These are phyloP conservation scores for Sordariomycetes sp. DNA, from an alignment of 2,329 filamentous ascomycete species.

Conservation along the genomic window DNA sequence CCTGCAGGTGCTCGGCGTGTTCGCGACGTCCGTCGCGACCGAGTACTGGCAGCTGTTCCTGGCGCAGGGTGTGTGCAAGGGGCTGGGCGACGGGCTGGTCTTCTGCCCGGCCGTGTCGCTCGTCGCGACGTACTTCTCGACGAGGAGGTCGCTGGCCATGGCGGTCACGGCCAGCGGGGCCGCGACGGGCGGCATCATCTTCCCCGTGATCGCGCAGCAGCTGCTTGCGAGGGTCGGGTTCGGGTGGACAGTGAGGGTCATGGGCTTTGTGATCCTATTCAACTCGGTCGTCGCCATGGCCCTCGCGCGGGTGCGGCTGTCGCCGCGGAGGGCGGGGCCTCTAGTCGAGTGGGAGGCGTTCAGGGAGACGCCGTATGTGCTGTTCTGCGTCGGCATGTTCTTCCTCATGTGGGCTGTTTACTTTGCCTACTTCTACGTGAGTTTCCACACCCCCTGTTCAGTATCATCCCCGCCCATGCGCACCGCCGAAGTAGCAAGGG, in stretches of 20 bases:
- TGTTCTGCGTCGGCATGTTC: conserved; percentile 20
- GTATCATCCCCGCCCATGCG: not conserved
- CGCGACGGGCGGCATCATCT: conserved; percentile 47
- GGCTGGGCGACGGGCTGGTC: conserved; percentile 48
- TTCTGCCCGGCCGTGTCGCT: conserved; percentile 56
- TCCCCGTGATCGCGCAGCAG: conserved; percentile 24
- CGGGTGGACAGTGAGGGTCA: conserved; percentile 43
- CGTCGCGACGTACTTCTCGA: conserved; percentile 54
- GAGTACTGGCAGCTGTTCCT: conserved; percentile 46
- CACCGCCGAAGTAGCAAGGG: too few species aligned
- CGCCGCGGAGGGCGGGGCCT: conserved; percentile 25
- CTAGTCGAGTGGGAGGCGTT: conserved; percentile 34
- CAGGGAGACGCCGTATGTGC: conserved; percentile 29
- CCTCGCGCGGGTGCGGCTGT: conserved; percentile 28
- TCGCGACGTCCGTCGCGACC: conserved; percentile 29
- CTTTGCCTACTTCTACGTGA: conserved; percentile 19
- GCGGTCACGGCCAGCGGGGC: conserved; percentile 52
- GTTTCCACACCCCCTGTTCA: conserved; percentile 22
- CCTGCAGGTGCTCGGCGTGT: conserved; percentile 33
- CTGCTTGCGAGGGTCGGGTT: conserved; percentile 13
- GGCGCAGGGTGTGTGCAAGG: conserved; percentile 42
- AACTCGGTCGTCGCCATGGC: conserved; percentile 25
- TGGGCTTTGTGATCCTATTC: conserved; percentile 46
- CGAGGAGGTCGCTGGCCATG: conserved; percentile 45
- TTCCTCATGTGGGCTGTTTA: conserved; percentile 7